Evolutionary conservation across 1,139 yeast species (phyloP).

Genomic region (Geotrichum australiense): DNA sequence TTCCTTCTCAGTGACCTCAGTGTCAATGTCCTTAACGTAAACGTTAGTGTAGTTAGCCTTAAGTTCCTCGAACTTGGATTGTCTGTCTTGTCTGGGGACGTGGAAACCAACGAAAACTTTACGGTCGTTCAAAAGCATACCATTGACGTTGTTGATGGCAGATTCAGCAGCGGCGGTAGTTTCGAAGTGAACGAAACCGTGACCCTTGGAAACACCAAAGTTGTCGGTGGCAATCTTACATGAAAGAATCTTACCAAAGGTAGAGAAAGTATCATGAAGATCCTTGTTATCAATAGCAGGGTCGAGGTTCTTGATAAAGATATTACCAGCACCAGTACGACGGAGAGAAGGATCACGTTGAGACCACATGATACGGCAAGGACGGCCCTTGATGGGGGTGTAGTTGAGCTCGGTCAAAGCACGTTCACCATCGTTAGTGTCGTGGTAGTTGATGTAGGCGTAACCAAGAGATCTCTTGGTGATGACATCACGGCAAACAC

Average conservation of each 20-base stretch:
- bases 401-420: slow-evolving; percentile 97
- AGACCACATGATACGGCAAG: slow-evolving; percentile 99
- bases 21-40: slow-evolving; percentile 82
- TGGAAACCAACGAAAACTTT: slow-evolving; percentile 97
- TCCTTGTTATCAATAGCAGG: slow-evolving; percentile 99
- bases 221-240: slow-evolving; percentile 97
- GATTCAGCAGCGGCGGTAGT: slow-evolving; percentile 87
- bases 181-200: slow-evolving; percentile 97
- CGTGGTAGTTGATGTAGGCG: slow-evolving; percentile 96
- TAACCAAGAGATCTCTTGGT: slow-evolving; percentile 96
- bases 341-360: slow-evolving; percentile 97
- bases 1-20: slow-evolving; percentile 62
- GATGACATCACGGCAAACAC: slow-evolving; percentile 98
- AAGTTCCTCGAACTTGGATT: slow-evolving; percentile 85
- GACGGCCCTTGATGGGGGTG: slow-evolving; percentile 87
- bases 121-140: slow-evolving; percentile 96
- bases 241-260: slow-evolving; percentile 92
- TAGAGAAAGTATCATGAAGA: slow-evolving; percentile 94
- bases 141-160: slow-evolving; percentile 96
- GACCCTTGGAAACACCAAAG: slow-evolving; percentile 87
- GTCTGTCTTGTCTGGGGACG: slow-evolving; percentile 89
- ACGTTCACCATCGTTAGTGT: slow-evolving; percentile 81
- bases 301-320: slow-evolving; percentile 96
- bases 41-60: slow-evolving; percentile 93
- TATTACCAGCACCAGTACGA: slow-evolving; percentile 95